A percentile compares a stretch with the other conserved stretches of the same genome.
Conservation (phyloP, 371 early-diverging fungal species). For the Gilbertella persicaria region DNA sequence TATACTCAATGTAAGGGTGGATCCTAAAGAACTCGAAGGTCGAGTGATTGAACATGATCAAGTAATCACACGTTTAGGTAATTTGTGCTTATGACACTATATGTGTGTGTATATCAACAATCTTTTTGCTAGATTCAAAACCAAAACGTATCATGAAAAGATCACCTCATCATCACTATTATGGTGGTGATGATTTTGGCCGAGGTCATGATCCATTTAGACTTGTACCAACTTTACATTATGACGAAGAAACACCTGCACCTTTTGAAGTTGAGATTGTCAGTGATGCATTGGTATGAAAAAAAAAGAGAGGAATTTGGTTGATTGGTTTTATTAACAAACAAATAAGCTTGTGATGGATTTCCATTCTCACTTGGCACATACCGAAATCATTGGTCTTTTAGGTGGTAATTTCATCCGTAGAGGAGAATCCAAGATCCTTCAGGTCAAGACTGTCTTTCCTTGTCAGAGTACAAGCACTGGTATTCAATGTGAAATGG, state of each 20-base stretch:
- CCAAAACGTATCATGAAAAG: conserved; percentile 41
- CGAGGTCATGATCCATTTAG: conserved; percentile 69
- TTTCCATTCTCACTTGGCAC: conserved; percentile 84
- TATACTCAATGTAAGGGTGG: too few relatives aligned
- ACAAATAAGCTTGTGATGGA: conserved; percentile 75
- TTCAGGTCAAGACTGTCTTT: conserved; percentile 54
- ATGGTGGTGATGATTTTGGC: conserved; percentile 43
- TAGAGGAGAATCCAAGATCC: conserved; percentile 41
- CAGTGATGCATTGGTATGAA: conserved; percentile 66
- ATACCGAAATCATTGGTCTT: conserved; percentile 86
- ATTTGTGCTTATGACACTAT: not conserved
- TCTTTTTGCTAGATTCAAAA: conserved; percentile 18
- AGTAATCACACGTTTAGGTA: conserved; percentile 15
- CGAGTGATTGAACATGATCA: conserved; percentile 63
- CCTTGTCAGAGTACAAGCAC: conserved; percentile 75
- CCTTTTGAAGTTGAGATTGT: conserved; percentile 65
- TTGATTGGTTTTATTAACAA: not conserved
- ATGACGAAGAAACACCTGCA: conserved; percentile 49
- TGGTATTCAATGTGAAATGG: conserved; percentile 82
- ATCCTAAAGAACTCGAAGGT: conserved; percentile 65
- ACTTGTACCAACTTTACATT: conserved; percentile 61
- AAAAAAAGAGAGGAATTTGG: too few relatives aligned
- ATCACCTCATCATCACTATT: conserved; percentile 27
- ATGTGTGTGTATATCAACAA: conserved; percentile 5
- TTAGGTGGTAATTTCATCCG: conserved; percentile 72